Evolutionary conservation across 2,329 filamentous ascomycete species (phyloP), one percentile per base, ranked within the genome.

Genomic region (Exophiala sp.): DNA sequence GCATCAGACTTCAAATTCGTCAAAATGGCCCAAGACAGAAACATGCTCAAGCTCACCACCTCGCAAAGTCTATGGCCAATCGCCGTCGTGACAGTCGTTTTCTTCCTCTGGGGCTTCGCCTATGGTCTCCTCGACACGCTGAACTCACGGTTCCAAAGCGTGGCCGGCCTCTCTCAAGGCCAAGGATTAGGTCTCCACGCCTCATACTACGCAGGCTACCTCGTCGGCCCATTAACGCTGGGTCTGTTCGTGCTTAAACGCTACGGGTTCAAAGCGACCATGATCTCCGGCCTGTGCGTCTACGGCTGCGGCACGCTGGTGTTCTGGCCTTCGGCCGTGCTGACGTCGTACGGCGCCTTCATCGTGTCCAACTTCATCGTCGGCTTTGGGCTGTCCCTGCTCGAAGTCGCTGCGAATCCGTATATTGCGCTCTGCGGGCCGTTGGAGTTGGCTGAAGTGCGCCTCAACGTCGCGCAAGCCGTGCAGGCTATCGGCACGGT

Each of bases 51-150:
- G 13, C 66, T 81, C 63, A 79, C 69, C 24, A 78, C 75, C 52
- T 68, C 70, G 45, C 77, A 83, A 57, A 80, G 78, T 0, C 61
- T 81, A 8, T 75, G 77, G 30, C 78, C 79, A 0, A 72, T 79
- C 18, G 68, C 75, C 1, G 57, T 88, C 56, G 88, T 94, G 18
- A 87, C 86, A 1, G 77, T 90, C 5, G 72, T 95, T 0, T 95
- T 95, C 68, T 82, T 95, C 57, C 72, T 95, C 2, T 95, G 88
- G 89, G 90, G 90, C 0, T 85, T 95, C 50, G 89, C 88, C 0
- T 95, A 95, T 60, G 90, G 90, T 0, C 76, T 95, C 1, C 73
- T 95, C 4, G 88, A 93, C 61, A 85, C 83, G 0, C 76, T 96
- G 22, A 95, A 95, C 64, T 61, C 65, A 0, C 76, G 79, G 47